Conservation (phyloP, 441 rosid species). For the Brassica balearica region DNA sequence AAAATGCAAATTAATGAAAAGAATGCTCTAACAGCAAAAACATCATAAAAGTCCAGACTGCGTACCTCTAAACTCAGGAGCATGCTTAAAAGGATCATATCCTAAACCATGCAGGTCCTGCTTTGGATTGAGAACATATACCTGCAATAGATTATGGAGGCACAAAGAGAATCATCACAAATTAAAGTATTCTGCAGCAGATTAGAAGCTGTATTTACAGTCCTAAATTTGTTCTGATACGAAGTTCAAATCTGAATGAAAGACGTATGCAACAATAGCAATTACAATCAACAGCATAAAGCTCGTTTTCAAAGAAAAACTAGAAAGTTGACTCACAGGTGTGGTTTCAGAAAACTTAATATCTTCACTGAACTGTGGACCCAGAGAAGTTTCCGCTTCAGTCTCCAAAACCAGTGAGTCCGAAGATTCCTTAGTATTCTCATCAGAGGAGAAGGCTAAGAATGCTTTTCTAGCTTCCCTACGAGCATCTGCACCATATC, state of each 20-base stretch:
- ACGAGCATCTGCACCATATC: slow-evolving; percentile 71
- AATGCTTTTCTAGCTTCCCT: slow-evolving; percentile 98
- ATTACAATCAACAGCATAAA: slow-evolving; percentile 12
- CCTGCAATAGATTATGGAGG: slow-evolving; percentile 53
- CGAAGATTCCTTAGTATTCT: slow-evolving; percentile 46
- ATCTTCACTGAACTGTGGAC: slow-evolving; percentile 53
- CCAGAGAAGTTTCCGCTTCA: slow-evolving; percentile 49
- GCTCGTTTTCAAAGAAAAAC: slow-evolving; percentile 29
- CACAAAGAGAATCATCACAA: slow-evolving; percentile 10
- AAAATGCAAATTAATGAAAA: slow-evolving; percentile 32
- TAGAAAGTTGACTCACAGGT: slow-evolving; percentile 66
- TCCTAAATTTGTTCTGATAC: slow-evolving; percentile 13
- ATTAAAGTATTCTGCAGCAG: slow-evolving; percentile 13
- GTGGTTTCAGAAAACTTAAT: slow-evolving; percentile 59
- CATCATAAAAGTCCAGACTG: slow-evolving; percentile 39
- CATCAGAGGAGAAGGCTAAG: slow-evolving; percentile 81
- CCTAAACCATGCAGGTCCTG: slow-evolving; percentile 92
- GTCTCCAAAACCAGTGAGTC: slow-evolving; percentile 52
- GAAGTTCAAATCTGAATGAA: neutral
- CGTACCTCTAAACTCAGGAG: slow-evolving; percentile 97
- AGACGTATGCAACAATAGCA: slow-evolving; percentile 5
- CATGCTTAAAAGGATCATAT: slow-evolving; percentile 91
- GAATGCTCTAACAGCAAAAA: slow-evolving; percentile 28
- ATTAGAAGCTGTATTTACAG: slow-evolving; percentile 12
- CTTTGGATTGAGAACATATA: slow-evolving; percentile 79